Evolutionary conservation across 495 filamentous ascomycete genomes (phyloP).

Genomic region (Aspergillus panamensis): DNA sequence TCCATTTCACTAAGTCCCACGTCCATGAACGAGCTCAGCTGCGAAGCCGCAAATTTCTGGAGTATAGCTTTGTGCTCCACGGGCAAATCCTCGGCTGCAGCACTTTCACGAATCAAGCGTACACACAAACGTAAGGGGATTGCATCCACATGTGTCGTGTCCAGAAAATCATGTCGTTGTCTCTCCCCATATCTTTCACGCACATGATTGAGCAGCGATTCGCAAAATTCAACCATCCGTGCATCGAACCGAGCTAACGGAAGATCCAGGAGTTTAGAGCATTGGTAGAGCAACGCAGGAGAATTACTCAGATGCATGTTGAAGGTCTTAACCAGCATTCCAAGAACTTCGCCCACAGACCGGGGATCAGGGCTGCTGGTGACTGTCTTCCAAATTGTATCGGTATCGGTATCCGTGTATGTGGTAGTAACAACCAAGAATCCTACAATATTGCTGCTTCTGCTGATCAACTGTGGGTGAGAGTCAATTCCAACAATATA

Average conservation of each 20-base stretch:
- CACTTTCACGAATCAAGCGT: slow-evolving; percentile 64
- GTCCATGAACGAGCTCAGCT: slow-evolving; percentile 50
- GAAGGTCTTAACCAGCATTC: slow-evolving; percentile 68
- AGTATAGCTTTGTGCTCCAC: slow-evolving; percentile 39
- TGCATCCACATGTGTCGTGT: slow-evolving; percentile 29
- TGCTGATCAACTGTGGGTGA: slow-evolving; percentile 80
- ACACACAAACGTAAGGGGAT: slow-evolving; percentile 53
- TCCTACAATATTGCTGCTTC: slow-evolving; percentile 78
- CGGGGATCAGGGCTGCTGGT: slow-evolving; percentile 80
- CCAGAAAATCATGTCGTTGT: slow-evolving; percentile 16
- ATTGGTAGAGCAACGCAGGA: slow-evolving; percentile 62
- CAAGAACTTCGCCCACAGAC: slow-evolving; percentile 72
- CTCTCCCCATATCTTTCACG: slow-evolving; percentile 31
- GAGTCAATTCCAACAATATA: slow-evolving; percentile 90
- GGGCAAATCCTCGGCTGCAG: slow-evolving; percentile 34
- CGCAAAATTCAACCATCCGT: slow-evolving; percentile 49
- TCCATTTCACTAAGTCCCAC: slow-evolving; percentile 48
- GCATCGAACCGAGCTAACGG: slow-evolving; percentile 59
- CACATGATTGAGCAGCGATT: slow-evolving; percentile 37
- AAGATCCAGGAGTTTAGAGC: slow-evolving; percentile 65
- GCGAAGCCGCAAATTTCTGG: slow-evolving; percentile 57
- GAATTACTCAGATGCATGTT: slow-evolving; percentile 49
- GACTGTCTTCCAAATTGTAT: slow-evolving; percentile 81
- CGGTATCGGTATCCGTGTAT: slow-evolving; percentile 68
- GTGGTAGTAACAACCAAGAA: slow-evolving; percentile 80